Evolutionary conservation across 768 basidiomycete species (phyloP), one percentile per base, ranked within the genome.

Genomic region (Mycena vulgaris): DNA sequence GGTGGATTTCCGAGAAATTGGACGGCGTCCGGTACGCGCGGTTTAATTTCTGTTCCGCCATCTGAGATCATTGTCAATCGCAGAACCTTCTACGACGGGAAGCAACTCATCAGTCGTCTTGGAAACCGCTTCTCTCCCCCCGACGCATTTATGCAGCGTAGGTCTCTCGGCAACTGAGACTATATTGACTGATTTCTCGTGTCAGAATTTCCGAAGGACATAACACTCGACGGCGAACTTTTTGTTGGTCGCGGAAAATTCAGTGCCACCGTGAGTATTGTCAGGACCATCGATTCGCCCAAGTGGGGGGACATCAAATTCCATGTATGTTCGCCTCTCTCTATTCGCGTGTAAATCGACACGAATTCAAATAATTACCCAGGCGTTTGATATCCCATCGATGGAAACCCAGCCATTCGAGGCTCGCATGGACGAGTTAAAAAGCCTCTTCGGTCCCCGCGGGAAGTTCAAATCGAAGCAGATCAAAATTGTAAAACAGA

Each of bases 1-100:
- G 88, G 88, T 89, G 87, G 87, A 84, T 89, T 33, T 89, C 87
- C 3, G 89, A 90, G 72, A 90, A 90, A 75, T 74, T 90, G 56
- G 89, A 90, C 76, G 89, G 89, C 64, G 88, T 90, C 37, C 80
- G 89, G 89, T 89, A 69, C n/a, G 84, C 51, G n/a, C n/a, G n/a
- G n/a, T n/a, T n/a, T n/a, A n/a, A n/a, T n/a, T n/a, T n/a, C 33
- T 35, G 13, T 35, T 35, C 33, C 33, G 33, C n/a, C 53, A 30
- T 66, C 25, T 33, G 27, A n/a, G 40, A 48, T 17, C 31, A 30
- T 35, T 55, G 31, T 42, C 33, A 17, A 27, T 58, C 37, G 51
- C 55, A 89, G 89, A 33, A 86, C 88, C 0, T 89, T 83, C 72
- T 90, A 86, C 70, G 87, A 89, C 71, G 89, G 88, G 7, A 83